Percentiles rank a stretch among this genome's conserved stretches.
These are phyloP conservation scores for Mediolabrus comicus DNA, from an alignment of 108 stramenopile species.

Conservation along the genomic window DNA sequence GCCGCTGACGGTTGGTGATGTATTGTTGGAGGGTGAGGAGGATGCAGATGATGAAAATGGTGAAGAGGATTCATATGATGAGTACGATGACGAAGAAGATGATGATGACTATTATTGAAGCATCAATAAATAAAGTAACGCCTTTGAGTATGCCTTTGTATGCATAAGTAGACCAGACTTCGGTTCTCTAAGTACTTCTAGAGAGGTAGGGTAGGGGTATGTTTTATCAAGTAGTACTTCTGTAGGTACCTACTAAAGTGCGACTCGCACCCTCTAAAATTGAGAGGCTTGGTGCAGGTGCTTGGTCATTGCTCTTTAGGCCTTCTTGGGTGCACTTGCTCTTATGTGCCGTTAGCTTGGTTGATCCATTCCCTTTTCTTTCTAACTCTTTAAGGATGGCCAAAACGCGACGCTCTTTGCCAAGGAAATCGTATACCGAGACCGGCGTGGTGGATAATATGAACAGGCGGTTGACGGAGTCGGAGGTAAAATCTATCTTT, in stretches of 20 bases:
- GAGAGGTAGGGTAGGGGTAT: too few species aligned
- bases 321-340: too few species aligned
- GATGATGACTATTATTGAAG: neutral
- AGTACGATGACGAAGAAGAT: conserved; percentile 24
- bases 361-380: too few species aligned
- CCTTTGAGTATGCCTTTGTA: too few species aligned
- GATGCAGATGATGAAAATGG: conserved; percentile 15
- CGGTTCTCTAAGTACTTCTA: too few species aligned
- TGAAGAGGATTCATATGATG: conserved; percentile 8
- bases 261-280: too few species aligned
- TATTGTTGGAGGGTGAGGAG: conserved; percentile 5
- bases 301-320: too few species aligned
- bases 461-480: conserved; percentile 47
- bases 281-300: too few species aligned
- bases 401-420: neutral
- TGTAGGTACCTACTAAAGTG: too few species aligned
- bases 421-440: neutral
- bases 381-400: neutral
- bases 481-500: conserved; percentile 68
- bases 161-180: too few species aligned
- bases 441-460: neutral
- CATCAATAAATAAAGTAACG: neutral
- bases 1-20: conserved; percentile 60
- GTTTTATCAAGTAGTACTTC: too few species aligned
- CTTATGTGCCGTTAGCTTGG: too few species aligned